Evolutionary conservation across 1,284 basidiomycete genomes (phyloP).

Genomic region (Ustilago bromivora): DNA sequence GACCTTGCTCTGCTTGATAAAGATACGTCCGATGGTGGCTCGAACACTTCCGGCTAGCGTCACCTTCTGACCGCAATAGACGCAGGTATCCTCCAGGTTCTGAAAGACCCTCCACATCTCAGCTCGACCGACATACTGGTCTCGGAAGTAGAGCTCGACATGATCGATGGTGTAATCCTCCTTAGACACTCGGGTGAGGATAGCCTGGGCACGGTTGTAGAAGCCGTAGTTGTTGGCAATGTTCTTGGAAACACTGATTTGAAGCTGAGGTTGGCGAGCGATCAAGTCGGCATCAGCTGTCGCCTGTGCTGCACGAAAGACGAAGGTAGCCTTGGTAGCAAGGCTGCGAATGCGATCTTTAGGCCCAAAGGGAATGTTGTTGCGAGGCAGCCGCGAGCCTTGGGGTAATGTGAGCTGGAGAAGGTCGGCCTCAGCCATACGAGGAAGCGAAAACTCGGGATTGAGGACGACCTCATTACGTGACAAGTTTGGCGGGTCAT

Average conservation of each 20-base stretch:
- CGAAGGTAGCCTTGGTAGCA: slow-evolving; percentile 47
- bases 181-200: slow-evolving; percentile 56
- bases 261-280: slow-evolving; percentile 56
- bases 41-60: slow-evolving; percentile 63
- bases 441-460: slow-evolving; percentile 57
- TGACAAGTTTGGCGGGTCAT: slow-evolving; percentile 67
- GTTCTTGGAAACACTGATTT: slow-evolving; percentile 60
- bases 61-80: slow-evolving; percentile 68
- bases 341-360: slow-evolving; percentile 33
- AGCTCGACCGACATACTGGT: slow-evolving; percentile 68
- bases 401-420: slow-evolving; percentile 52
- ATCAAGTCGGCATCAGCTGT: slow-evolving; percentile 57
- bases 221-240: slow-evolving; percentile 60
- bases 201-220: slow-evolving; percentile 61
- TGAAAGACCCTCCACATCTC: slow-evolving; percentile 69
- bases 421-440: slow-evolving; percentile 61
- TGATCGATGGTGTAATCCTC: slow-evolving; percentile 61
- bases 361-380: slow-evolving; percentile 39
- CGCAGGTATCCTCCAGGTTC: slow-evolving; percentile 65
- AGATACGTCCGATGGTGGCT: slow-evolving; percentile 66
- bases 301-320: slow-evolving; percentile 59
- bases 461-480: slow-evolving; percentile 65
- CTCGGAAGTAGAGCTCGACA: slow-evolving; percentile 68
- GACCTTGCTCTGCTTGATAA: slow-evolving; percentile 61
- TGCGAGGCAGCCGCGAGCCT: slow-evolving; percentile 24